Base-by-base conservation (phyloP, 2,329 filamentous ascomycete genomes). In the Alternaria rosae region DNA sequence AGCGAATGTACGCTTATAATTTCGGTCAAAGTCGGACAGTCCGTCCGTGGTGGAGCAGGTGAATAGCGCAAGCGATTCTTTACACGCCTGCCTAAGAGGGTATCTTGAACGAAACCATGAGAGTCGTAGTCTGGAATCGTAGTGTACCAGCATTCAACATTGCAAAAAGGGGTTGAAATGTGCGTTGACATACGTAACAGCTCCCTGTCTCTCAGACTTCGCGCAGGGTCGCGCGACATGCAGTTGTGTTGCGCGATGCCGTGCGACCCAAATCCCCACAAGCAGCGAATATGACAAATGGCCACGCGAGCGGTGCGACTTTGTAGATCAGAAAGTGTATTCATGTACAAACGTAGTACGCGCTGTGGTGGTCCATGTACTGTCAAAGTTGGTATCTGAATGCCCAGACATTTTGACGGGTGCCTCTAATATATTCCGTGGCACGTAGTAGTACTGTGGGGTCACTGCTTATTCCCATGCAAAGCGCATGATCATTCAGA, bases 231-330 rank as follows among this genome's bases (percentile, higher is more conserved):
- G 23, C n/a, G 17, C n/a, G n/a, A 13, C 30, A 52, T 25, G 17
- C 38, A 44, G 13, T 44, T n/a, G n/a, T 13, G 11, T 54, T 41
- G 51, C 38, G 25, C 32, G n/a, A 26, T 53, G 6, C 15, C 38
- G n/a, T 54, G 41, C 32, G 8, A 38, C 54, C 17, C 26, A 43
- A 20, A 20, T n/a, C 8, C 50, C 13, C 21, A 30, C 42, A 56
- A 17, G 47, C 43, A 61, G 26, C 35, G 45, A 17, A 21, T 45
- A 59, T 53, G 28, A 54, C 51, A 45, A 15, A 38, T 52, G 20
- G 54, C 58, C 47, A 61, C 58, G 58, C 47, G 54, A 61, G 53
- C 41, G 30, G 54, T 44, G 54, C 38, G 13, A 47, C 21, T 23
- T 44, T 17, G 15, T 28, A 30, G 26, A 30, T 38, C n/a, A 43